Evolutionary conservation across 352 stramenopile genomes (phyloP), one percentile per base, ranked within the genome.

Genomic region (Phytophthora pistaciae): DNA sequence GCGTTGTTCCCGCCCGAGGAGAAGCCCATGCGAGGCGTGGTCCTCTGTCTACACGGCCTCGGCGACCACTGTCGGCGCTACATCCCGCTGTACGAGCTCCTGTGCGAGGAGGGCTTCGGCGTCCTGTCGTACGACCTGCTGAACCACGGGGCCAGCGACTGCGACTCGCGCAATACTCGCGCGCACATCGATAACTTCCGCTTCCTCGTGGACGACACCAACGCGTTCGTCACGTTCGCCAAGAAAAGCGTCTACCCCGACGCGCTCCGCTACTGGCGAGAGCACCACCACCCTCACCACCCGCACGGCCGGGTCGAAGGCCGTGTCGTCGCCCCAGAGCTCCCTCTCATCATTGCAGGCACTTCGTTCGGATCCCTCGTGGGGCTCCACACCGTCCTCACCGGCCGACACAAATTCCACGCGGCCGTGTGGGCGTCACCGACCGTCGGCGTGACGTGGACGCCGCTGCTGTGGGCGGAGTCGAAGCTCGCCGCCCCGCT

Each of bases 111-210:
- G 44, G 73, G 77, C 23, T 88, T 88, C 16, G 83, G 74, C 14
- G 80, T 89, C n/a, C 60, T 88, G 31, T 68, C 83, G 14, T 86
- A 87, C 64, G 83, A 91, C 69, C 63, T 87, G 46, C 29, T 88
- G 18, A 75, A 77, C 68, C 82, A 90, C 70, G 82, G 82, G 9
- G 48, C 44, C 36, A 90, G 82, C 59, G 77, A 88, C 59, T 72
- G 42, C 20, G 75, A 79, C 61, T 10, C 53, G 5, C 59, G 78
- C 48, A 74, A 78, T 2, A 73, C 65, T 20, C 69, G 73, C 18
- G 72, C 70, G 5, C 73, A 83, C 49, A 71, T 78, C 9, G 42
- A 56, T 33, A 68, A 77, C 25, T 83, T 83, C 58, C 65, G 50
- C 5, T 66, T 74, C 52, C 64, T 80, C 16, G 70, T 81, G 36